Conservation (phyloP, 495 filamentous ascomycete species). For the Tetracladium marchalianum region DNA sequence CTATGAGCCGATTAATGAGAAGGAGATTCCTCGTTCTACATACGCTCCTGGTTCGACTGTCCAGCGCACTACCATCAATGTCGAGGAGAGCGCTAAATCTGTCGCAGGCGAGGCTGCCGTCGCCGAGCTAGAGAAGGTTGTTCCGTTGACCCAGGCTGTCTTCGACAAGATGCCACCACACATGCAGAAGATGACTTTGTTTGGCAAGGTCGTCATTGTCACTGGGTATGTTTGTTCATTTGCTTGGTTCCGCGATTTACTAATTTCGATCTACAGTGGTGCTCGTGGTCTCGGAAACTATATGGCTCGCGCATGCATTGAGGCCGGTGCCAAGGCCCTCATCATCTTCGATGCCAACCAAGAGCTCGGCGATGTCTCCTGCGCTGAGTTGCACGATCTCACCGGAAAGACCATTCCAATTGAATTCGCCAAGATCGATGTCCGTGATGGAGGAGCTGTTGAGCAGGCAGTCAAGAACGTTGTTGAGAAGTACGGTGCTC, state of each 20-base stretch:
- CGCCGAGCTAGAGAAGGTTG: slow-evolving; percentile 12
- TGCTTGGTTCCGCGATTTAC: not conserved
- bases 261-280: slow-evolving; percentile 36
- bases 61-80: slow-evolving; percentile 9
- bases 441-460: slow-evolving; percentile 55
- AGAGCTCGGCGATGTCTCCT: slow-evolving; percentile 58
- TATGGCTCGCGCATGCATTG: slow-evolving; percentile 66
- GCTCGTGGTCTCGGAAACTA: slow-evolving; percentile 66
- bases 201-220: slow-evolving; percentile 58
- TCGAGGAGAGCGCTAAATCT: slow-evolving; percentile 1
- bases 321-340: slow-evolving; percentile 62
- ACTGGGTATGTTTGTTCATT: slow-evolving; percentile 48
- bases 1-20: slow-evolving; percentile 12
- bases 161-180: slow-evolving; percentile 43
- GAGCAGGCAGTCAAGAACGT: slow-evolving; percentile 49
- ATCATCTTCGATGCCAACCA: slow-evolving; percentile 67
- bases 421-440: slow-evolving; percentile 68
- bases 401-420: slow-evolving; percentile 50
- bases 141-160: slow-evolving; percentile 32
- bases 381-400: slow-evolving; percentile 53
- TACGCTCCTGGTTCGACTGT: slow-evolving; percentile 9
- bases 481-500: slow-evolving; percentile 48
- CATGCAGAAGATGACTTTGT: slow-evolving; percentile 53
- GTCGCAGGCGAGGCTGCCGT: not conserved
- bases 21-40: slow-evolving; percentile 9